Conservation (phyloP, 1,139 yeast genomes). For the Kodamaea suecica region DNA sequence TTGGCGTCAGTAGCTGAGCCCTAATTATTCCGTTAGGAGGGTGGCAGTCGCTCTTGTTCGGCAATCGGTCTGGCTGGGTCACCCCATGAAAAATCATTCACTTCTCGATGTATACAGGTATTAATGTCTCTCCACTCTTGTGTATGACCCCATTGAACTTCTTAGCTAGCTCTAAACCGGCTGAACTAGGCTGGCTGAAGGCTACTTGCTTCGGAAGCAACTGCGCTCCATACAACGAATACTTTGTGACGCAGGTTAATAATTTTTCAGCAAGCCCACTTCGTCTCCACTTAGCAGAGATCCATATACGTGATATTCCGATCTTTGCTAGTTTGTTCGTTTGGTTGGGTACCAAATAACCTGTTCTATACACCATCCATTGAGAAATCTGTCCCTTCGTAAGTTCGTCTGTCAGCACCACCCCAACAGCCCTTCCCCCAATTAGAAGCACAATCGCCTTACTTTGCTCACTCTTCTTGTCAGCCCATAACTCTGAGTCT, state of each 20-base stretch:
- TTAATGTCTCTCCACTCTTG: constrained; percentile 45
- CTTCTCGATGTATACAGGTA: constrained; percentile 44
- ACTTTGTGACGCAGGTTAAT: constrained; percentile 36
- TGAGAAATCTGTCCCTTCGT: constrained; percentile 19
- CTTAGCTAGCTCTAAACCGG: constrained; percentile 56
- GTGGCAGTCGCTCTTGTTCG: no score
- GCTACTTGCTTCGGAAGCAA: constrained; percentile 46
- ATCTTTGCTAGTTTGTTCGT: constrained; percentile 26
- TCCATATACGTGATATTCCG: constrained; percentile 68
- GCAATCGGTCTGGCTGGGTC: no score
- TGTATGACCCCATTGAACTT: constrained; percentile 50
- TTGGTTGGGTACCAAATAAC: constrained; percentile 36
- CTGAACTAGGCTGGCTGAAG: constrained; percentile 70
- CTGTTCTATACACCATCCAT: constrained; percentile 49
- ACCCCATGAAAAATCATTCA: no score
- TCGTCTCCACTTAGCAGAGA: constrained; percentile 54
- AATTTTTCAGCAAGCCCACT: constrained; percentile 46
- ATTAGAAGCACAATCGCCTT: constrained; percentile 47
- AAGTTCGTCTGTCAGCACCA: constrained; percentile 46
- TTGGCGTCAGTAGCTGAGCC: no score
- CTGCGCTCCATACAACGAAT: constrained; percentile 51
- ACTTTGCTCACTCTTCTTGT: constrained; percentile 22
- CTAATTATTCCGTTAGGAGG: no score
- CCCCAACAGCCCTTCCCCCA: constrained; percentile 46
- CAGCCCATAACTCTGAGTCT: constrained; percentile 50